Evolutionary conservation across 805 yeast species (phyloP).

Genomic region (Candida khao-thaluensis): DNA sequence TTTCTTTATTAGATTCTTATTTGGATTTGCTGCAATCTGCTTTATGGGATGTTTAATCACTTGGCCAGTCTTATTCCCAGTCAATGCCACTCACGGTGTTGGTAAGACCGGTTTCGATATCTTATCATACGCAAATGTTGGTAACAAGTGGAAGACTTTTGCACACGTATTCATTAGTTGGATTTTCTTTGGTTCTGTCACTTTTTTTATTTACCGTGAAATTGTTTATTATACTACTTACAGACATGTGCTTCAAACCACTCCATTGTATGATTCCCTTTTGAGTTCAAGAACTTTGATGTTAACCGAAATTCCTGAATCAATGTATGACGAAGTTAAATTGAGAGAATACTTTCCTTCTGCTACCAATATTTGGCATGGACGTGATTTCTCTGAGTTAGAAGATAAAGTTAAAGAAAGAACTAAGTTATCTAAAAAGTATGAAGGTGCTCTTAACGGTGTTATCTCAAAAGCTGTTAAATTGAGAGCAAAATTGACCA

Average conservation of each 20-base stretch:
- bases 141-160: slow-evolving; percentile 59
- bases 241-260: slow-evolving; percentile 71
- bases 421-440: slow-evolving; percentile 55
- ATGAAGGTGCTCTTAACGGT: slow-evolving; percentile 65
- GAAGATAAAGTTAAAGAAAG: slow-evolving; percentile 60
- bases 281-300: slow-evolving; percentile 71
- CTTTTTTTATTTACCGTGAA: slow-evolving; percentile 71
- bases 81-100: slow-evolving; percentile 56
- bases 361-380: slow-evolving; percentile 57
- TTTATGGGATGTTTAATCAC: slow-evolving; percentile 52
- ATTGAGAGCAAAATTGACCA: slow-evolving; percentile 51
- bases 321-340: slow-evolving; percentile 45
- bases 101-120: slow-evolving; percentile 58
- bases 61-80: slow-evolving; percentile 71
- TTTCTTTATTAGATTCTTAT: slow-evolving; percentile 65
- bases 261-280: slow-evolving; percentile 70
- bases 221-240: slow-evolving; percentile 66
- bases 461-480: slow-evolving; percentile 61
- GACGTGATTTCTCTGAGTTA: slow-evolving; percentile 61
- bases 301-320: slow-evolving; percentile 63
- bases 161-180: slow-evolving; percentile 79
- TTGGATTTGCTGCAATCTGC: slow-evolving; percentile 53
- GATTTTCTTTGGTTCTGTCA: slow-evolving; percentile 64
- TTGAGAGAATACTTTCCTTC: slow-evolving; percentile 63
- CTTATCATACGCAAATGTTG: slow-evolving; percentile 61